Evolutionary conservation across 108 stramenopile genomes (phyloP).

Genomic region (Nannochloropsis granulata): DNA sequence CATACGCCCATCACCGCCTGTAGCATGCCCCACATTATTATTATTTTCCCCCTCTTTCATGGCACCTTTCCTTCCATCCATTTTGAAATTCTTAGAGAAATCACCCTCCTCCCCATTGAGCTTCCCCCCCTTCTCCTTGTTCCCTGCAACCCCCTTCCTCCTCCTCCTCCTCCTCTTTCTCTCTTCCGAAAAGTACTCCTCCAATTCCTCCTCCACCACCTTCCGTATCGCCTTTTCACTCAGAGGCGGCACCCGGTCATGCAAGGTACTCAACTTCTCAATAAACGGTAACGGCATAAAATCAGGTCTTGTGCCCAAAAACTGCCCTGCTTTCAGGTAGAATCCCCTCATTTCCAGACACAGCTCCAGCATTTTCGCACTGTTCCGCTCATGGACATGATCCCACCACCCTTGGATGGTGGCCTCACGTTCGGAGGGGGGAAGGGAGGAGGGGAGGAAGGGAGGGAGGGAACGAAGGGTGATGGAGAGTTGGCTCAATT

Average conservation of each 20-base stretch:
- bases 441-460: not conserved
- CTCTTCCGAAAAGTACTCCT: not conserved
- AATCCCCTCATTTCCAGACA: conserved; percentile 39
- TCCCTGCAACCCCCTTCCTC: too few relatives aligned
- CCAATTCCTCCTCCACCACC: conserved; percentile 29
- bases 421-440: not conserved
- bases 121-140: too few relatives aligned
- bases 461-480: not conserved
- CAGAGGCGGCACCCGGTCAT: conserved; percentile 38
- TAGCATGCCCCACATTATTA: too few relatives aligned
- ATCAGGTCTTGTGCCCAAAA: conserved; percentile 35
- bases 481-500: not conserved
- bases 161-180: too few relatives aligned
- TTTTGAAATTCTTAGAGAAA: too few relatives aligned
- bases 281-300: conserved; percentile 36
- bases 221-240: conserved; percentile 9
- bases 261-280: conserved; percentile 14
- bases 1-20: too few relatives aligned
- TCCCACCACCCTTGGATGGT: not conserved
- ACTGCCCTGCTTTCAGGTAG: conserved; percentile 42
- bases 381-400: conserved; percentile 12
- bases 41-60: too few relatives aligned
- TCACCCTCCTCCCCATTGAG: too few relatives aligned
- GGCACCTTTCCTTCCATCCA: too few relatives aligned
- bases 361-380: conserved; percentile 21